These are phyloP conservation scores for Terfezia claveryi DNA, from an alignment of 495 filamentous ascomycete species.

Conservation along the genomic window DNA sequence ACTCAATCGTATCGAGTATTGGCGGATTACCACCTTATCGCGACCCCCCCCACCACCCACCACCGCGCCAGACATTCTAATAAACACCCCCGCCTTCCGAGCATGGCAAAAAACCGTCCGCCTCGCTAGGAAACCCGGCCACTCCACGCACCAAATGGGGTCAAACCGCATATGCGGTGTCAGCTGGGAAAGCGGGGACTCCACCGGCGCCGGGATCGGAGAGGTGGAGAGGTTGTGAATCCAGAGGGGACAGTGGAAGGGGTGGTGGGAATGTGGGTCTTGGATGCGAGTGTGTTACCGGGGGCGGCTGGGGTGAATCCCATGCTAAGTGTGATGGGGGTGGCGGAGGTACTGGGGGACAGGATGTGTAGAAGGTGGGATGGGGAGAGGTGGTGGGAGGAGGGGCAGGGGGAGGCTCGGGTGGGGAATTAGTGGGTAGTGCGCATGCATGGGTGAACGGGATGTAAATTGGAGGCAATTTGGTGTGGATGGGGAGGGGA, in stretches of 20 bases:
- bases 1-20: background rate
- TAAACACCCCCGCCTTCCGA: background rate
- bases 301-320: conserved; percentile 82
- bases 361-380: conserved; percentile 25
- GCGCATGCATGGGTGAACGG: no score
- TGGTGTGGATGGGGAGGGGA: no score
- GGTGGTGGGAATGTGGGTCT: conserved; percentile 46
- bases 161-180: background rate
- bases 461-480: no score
- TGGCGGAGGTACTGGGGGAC: conserved; percentile 40
- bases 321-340: conserved; percentile 81
- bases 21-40: background rate
- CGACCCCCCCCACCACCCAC: background rate
- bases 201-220: background rate
- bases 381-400: background rate
- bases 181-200: background rate
- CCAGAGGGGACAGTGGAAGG: conserved; percentile 56
- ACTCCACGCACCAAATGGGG: background rate
- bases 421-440: no score
- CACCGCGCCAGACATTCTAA: background rate
- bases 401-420: no score
- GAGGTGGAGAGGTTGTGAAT: conserved; percentile 42
- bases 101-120: background rate
- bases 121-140: background rate
- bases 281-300: conserved; percentile 77